Evolutionary conservation across 2,329 filamentous ascomycete genomes (phyloP).

Genomic region (Verticillium albo-atrum): DNA sequence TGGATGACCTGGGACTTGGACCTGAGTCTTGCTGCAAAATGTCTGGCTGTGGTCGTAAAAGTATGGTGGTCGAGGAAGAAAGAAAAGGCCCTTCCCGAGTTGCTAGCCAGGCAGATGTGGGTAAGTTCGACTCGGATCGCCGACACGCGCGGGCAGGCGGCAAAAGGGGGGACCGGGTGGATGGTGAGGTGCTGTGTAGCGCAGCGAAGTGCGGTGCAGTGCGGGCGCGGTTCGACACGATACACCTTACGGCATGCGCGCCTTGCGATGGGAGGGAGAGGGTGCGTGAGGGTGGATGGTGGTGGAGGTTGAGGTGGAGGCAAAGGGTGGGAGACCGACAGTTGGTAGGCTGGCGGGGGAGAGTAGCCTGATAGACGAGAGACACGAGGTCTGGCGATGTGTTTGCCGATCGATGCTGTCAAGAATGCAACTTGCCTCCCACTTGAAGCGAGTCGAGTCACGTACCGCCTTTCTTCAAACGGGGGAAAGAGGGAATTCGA

Average conservation of each 20-base stretch:
- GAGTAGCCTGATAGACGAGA: not conserved
- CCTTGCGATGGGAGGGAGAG: not conserved
- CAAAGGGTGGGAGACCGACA: not conserved
- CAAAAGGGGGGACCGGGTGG: not conserved
- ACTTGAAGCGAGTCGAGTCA: not conserved
- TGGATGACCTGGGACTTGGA: not conserved
- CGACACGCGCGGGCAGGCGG: not conserved
- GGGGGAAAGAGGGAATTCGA: not conserved
- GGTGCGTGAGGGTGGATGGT: not conserved
- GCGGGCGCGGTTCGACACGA: not conserved
- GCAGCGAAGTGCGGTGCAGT: not conserved
- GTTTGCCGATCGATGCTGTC: not conserved
- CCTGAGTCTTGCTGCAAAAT: not conserved
- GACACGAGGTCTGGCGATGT: not conserved
- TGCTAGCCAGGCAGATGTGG: not conserved
- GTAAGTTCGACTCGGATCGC: not conserved
- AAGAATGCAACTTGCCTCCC: not conserved
- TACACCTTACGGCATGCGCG: not conserved
- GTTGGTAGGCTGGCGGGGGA: not conserved
- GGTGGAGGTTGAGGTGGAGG: not conserved
- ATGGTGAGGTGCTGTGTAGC: not conserved
- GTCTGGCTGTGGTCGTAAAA: not conserved
- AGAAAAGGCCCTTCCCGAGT: not conserved
- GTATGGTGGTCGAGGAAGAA: not conserved
- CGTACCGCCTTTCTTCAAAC: not conserved